Evolutionary conservation across 2,329 filamentous ascomycete genomes (phyloP).

Genomic region (Arthrocladium fulminans): DNA sequence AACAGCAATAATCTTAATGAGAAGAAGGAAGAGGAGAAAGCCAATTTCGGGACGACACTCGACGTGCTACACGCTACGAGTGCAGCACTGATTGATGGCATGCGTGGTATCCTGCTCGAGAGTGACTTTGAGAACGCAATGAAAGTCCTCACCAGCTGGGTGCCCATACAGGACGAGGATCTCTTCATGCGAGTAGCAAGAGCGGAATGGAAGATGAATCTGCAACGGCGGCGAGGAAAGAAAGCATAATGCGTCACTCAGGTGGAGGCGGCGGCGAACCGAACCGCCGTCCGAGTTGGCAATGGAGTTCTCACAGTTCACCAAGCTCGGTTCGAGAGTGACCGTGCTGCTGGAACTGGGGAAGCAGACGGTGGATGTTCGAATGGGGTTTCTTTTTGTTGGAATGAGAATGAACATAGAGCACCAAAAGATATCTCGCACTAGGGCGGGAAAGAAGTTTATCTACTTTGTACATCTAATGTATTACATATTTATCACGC

Average conservation of each 20-base stretch:
- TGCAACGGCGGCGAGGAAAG: slow-evolving; percentile 10
- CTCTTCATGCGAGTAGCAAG: slow-evolving; percentile 82
- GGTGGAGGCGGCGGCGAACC: neutral
- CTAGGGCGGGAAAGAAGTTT: too few species aligned
- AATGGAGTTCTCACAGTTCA: neutral
- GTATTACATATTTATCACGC: too few species aligned
- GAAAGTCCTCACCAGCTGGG: slow-evolving; percentile 91
- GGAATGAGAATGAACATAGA: neutral
- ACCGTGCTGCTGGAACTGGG: neutral
- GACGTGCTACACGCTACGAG: slow-evolving; percentile 85
- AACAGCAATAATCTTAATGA: slow-evolving; percentile 11
- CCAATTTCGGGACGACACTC: slow-evolving; percentile 54
- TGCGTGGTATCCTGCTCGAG: slow-evolving; percentile 77
- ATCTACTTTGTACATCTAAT: too few species aligned
- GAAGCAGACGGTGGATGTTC: neutral
- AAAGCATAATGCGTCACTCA: neutral
- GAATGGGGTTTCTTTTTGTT: neutral
- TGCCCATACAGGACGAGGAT: slow-evolving; percentile 90
- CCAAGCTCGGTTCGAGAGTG: neutral
- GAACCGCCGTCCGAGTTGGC: neutral
- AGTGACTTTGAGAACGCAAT: slow-evolving; percentile 96
- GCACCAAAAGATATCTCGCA: too few species aligned
- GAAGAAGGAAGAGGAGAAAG: slow-evolving; percentile 7
- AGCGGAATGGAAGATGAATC: slow-evolving; percentile 70
- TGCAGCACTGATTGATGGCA: slow-evolving; percentile 81